Evolutionary conservation across 2,329 filamentous ascomycete species (phyloP), one percentile per base, ranked within the genome.

Genomic region (Diaporthe nobilis): DNA sequence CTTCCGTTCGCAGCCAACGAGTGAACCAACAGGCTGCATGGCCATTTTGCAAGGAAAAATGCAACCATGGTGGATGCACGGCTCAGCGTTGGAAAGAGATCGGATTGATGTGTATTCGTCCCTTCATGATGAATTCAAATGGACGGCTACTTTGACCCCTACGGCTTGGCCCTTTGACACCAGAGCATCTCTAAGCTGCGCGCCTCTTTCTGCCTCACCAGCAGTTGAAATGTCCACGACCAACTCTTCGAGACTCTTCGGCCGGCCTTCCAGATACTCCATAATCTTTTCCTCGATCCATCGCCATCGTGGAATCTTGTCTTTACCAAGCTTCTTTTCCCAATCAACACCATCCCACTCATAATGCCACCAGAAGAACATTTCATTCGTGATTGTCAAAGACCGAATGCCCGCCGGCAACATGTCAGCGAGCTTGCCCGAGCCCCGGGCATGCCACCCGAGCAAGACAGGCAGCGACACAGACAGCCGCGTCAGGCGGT

Each of bases 281-380:
- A 67, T 12, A n/a, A 37, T 42, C 63, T 67, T 67, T 4, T 67
- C 28, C 63, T 67, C 63, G 12, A 67, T 67, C 20, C 63, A 67
- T 37, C 22, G 31, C 63, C 63, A 67, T 22, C 63, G 63, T 20
- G 63, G 63, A 9, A n/a, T 17, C 13, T 15, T 20, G 7, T 49
- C 4, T 4, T n/a, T 20, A 39, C 31, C 47, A 8, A 44, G 22
- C 7, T n/a, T 17, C 5, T 25, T 51, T 2, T 25, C 44, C 63
- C 63, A 67, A 25, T 49, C 28, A 25, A 51, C 47, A 15, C 44
- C 44, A 28, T 67, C 15, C 63, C 63, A 67, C 8, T 67, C 44
- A 13, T 67, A 67, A 22, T 25, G 63, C 63, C 63, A 67, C 63
- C 63, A 67, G 22, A 51, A 67, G 31, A 10, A 67, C 63, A 67